Evolutionary conservation across 2,329 filamentous ascomycete species (phyloP).

Genomic region (Penicillium occitanis): DNA sequence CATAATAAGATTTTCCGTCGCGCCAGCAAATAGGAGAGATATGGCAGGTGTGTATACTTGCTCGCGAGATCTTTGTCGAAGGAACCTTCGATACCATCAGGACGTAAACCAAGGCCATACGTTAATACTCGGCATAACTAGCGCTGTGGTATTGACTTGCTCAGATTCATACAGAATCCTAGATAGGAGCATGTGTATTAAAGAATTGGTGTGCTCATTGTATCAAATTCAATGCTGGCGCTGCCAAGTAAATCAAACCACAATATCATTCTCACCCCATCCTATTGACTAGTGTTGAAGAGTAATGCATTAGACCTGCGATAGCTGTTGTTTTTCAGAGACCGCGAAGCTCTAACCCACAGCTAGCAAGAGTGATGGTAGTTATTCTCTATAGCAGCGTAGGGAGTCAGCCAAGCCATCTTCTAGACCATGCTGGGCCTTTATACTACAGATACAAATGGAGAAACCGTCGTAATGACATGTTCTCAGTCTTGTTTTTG

Average conservation of each 20-base stretch:
- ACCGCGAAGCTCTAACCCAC: background rate
- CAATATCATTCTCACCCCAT: background rate
- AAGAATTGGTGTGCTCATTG: background rate
- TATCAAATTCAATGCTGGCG: background rate
- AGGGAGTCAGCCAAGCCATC: no score
- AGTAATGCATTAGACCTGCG: no score
- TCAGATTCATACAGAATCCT: background rate
- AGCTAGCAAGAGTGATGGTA: background rate
- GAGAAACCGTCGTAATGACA: no score
- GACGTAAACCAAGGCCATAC: background rate
- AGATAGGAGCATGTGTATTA: background rate
- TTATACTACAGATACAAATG: no score
- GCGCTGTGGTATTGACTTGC: background rate
- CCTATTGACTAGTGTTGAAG: background rate
- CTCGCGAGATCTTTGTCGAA: background rate
- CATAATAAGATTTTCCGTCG: background rate
- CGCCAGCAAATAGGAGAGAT: background rate
- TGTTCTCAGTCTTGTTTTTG: no score
- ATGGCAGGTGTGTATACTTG: background rate
- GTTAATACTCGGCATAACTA: background rate
- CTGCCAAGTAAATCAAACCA: background rate
- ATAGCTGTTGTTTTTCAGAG: no score
- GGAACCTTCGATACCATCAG: background rate
- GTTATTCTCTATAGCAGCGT: background rate
- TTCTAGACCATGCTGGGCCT: no score